Base-by-base conservation (phyloP, 805 yeast genomes). In the Clavispora carvajalis region DNA sequence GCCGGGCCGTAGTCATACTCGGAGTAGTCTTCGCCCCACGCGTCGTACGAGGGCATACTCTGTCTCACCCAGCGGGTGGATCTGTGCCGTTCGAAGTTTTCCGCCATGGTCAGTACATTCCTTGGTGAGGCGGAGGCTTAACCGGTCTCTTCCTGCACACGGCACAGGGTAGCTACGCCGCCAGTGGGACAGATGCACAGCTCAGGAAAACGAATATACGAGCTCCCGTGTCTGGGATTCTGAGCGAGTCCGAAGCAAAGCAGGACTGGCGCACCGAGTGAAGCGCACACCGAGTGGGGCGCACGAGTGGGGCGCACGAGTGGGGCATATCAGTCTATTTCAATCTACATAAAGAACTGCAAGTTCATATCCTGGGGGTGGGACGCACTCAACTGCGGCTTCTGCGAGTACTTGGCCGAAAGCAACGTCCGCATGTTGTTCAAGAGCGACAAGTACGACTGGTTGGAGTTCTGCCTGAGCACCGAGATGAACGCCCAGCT, bases 321-420 rank as follows among this genome's bases (percentile, higher is more conserved):
- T n/a, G n/a, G n/a, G n/a, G n/a, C n/a, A n/a, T n/a, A n/a, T 6
- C 16, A 18, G 12, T 31, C 15, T 17, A 16, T 30, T 16, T 7
- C 22, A 8, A 9, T 19, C 29, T 28, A 45, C 24, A 45, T 37
- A 22, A 65, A 57, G 47, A 71, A 71, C 34, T 62, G 55, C 45
- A 64, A 45, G 48, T 68, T 71, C 43, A 69, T 66, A 49, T 86
- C 91, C 46, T 85, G 76, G n/a, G 90, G 91, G 60, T 86, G 95
- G 3, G 89, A 80, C 7, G 86, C 66, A 18, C 88, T 78, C 41
- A 87, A 64, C 63, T 87, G 96, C 2, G 95, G 95, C 54, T 84
- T 85, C 60, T 88, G 96, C 7, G 82, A 62, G 63, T 84, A 87
- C 57, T 80, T 82, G 0, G 73, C 73, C 16, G 67, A 55, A 67